A percentile compares a stretch with the other conserved stretches of the same genome.
phyloP scores from a whole-genome alignment of 768 basidiomycete genomes.

The Leccinum disarticulatum region DNA sequence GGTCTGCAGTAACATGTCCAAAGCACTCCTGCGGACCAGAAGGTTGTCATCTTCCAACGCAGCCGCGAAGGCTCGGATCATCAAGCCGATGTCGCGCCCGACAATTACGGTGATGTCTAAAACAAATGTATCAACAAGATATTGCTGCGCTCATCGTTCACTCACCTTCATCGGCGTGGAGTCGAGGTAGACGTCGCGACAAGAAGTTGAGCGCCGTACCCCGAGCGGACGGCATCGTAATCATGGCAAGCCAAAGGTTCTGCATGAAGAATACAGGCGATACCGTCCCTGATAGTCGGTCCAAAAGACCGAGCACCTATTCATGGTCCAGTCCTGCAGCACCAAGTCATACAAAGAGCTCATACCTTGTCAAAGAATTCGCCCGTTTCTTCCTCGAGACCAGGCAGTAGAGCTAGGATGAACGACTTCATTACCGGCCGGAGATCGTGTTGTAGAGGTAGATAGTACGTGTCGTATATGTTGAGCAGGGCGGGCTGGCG shows the following conservation, averaged over 20 bases:
- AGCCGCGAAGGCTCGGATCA: slow-evolving; percentile 90
- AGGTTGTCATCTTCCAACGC: slow-evolving; percentile 93
- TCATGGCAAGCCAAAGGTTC: slow-evolving; percentile 91
- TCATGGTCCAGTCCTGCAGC: slow-evolving; percentile 13
- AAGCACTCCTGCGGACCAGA: slow-evolving; percentile 79
- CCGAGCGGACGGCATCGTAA: slow-evolving; percentile 84
- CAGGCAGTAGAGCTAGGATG: slow-evolving; percentile 89
- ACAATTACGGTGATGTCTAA: slow-evolving; percentile 68
- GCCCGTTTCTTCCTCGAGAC: slow-evolving; percentile 95
- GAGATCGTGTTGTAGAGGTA: slow-evolving; percentile 77
- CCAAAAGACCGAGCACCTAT: slow-evolving; percentile 78
- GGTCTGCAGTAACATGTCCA: slow-evolving; percentile 82
- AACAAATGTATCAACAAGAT: slow-evolving; percentile 9
- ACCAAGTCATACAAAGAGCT: background rate
- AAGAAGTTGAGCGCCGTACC: slow-evolving; percentile 88
- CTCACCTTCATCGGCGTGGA: slow-evolving; percentile 71
- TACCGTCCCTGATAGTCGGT: slow-evolving; percentile 79
- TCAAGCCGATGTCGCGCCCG: slow-evolving; percentile 85
- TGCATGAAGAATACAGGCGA: slow-evolving; percentile 91
- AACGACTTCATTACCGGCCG: slow-evolving; percentile 94
- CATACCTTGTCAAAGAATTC: slow-evolving; percentile 92
- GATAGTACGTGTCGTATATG: slow-evolving; percentile 90
- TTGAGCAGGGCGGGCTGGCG: slow-evolving; percentile 79
- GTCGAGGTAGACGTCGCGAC: slow-evolving; percentile 69
- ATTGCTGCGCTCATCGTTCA: background rate